Base-by-base conservation (phyloP, 2,329 filamentous ascomycete genomes). In the Monosporascus sp. region DNA sequence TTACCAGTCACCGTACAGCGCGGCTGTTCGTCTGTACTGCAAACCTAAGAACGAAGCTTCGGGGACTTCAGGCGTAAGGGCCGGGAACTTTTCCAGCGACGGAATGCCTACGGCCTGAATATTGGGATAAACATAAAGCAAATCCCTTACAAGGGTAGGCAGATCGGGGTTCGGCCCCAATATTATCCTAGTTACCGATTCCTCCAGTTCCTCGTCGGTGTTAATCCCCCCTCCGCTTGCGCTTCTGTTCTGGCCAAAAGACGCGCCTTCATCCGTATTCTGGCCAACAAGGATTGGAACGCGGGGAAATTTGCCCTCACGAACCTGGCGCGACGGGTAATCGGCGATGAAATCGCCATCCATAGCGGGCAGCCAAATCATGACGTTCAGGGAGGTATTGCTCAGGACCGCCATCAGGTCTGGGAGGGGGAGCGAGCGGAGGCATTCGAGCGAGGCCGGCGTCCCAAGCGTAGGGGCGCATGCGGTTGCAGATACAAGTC, bases 81-180 rank as follows among this genome's bases (percentile, higher is more conserved):
- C 49, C 31, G 66, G 66, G 65, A 66, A 70, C 9, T 65, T 61
- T 24, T 64, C 57, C 3, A 72, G 57, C 7, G 65, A 67, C 1
- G 69, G 68, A 41, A 73, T 66, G 3, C 71, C 70, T 5, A 69
- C 58, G 5, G 53, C 58, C 51, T 70, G 68, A 14, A 69, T 62
- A 40, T 73, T 58, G 7, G 67, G 68, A 51, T 71, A 70, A 24
- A 24, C 5, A 24, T 5, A 63, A 8, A 5, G 55, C 49, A 54
- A 64, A 64, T 60, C 0, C 66, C 66, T 7, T 63, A 54, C 2
- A 57, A 54, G 38, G 31, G 31, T 55, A n/a, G 7, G 48, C n/a
- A 26, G 41, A 37, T 3, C 57, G 14, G 44, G 48, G 49, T 20
- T 54, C 50, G 18, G 48, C 35, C 48, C 35, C 17, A 31, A 24